Conservation (phyloP, 352 stramenopile genomes). For the Globisporangium parvum region DNA sequence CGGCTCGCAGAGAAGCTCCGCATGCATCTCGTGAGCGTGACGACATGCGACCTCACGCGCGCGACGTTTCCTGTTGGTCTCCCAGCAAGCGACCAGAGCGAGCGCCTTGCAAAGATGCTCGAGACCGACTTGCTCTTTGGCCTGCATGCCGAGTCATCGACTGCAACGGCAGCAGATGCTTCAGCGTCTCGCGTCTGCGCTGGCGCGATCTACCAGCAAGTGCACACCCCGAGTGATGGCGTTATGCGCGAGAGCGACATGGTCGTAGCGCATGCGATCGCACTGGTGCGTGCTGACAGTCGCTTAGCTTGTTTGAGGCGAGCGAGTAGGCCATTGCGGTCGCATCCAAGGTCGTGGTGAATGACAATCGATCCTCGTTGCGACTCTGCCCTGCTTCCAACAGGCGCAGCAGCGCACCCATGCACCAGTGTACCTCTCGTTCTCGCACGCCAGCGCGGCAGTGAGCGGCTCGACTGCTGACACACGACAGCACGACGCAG, state of each 20-base stretch:
- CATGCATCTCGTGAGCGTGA: constrained; percentile 43
- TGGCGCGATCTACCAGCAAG: constrained; percentile 66
- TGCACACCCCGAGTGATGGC: constrained; percentile 17
- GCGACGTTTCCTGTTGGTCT: constrained; percentile 13
- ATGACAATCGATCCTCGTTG: too few species aligned
- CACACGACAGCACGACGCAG: neutral
- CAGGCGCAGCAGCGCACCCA: constrained; percentile 48
- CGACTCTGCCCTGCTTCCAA: neutral
- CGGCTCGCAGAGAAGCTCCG: constrained; percentile 30
- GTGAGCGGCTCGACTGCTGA: neutral
- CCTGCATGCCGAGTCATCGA: constrained; percentile 14
- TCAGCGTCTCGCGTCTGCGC: constrained; percentile 18
- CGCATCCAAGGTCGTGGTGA: too few species aligned
- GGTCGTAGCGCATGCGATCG: constrained; percentile 30
- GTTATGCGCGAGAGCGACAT: constrained; percentile 18
- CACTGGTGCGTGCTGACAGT: constrained; percentile 16
- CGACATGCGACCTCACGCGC: constrained; percentile 35
- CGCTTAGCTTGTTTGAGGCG: too few species aligned
- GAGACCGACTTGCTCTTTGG: constrained; percentile 73
- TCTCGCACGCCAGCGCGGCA: constrained; percentile 21
- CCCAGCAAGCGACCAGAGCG: constrained; percentile 24
- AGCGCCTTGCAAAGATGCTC: constrained; percentile 43
- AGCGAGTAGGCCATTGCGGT: too few species aligned
- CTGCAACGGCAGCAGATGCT: neutral
- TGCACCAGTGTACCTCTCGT: constrained; percentile 64